Percentiles rank a stretch among this genome's conserved stretches.
These are phyloP conservation scores for Melanomma pulvis-pyrius DNA, from an alignment of 495 filamentous ascomycete species.

Conservation along the genomic window DNA sequence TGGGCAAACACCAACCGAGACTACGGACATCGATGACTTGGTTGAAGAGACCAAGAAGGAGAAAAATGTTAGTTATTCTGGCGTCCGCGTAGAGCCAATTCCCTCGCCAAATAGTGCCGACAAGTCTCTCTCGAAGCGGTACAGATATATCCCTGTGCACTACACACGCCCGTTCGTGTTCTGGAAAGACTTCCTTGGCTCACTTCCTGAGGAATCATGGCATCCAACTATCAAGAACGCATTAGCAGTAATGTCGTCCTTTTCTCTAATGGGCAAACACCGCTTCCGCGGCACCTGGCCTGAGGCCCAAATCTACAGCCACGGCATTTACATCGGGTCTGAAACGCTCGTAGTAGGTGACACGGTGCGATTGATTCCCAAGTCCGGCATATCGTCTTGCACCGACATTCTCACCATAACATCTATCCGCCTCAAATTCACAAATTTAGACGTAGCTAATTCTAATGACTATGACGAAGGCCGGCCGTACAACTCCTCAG, in stretches of 20 bases:
- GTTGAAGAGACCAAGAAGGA: slow-evolving; percentile 46
- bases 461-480: slow-evolving; percentile 52
- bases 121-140: slow-evolving; percentile 56
- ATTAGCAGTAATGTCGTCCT: slow-evolving; percentile 56
- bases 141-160: slow-evolving; percentile 58
- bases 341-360: slow-evolving; percentile 60
- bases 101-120: slow-evolving; percentile 54
- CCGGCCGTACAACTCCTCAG: slow-evolving; percentile 48
- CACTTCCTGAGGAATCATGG: slow-evolving; percentile 45
- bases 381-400: slow-evolving; percentile 1
- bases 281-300: slow-evolving; percentile 60
- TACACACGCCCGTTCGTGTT: slow-evolving; percentile 59
- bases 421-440: slow-evolving; percentile 53
- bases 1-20: slow-evolving; percentile 51
- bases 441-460: slow-evolving; percentile 45
- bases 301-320: slow-evolving; percentile 52
- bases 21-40: slow-evolving; percentile 50
- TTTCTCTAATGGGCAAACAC: slow-evolving; percentile 56
- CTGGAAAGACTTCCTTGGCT: slow-evolving; percentile 53
- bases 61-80: slow-evolving; percentile 54
- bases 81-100: slow-evolving; percentile 61
- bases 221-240: slow-evolving; percentile 61
- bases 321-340: slow-evolving; percentile 60
- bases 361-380: slow-evolving; percentile 52
- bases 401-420: slow-evolving; percentile 59